phyloP scores from a whole-genome alignment of 2,329 filamentous ascomycete genomes.

The Juglanconis juglandina region DNA sequence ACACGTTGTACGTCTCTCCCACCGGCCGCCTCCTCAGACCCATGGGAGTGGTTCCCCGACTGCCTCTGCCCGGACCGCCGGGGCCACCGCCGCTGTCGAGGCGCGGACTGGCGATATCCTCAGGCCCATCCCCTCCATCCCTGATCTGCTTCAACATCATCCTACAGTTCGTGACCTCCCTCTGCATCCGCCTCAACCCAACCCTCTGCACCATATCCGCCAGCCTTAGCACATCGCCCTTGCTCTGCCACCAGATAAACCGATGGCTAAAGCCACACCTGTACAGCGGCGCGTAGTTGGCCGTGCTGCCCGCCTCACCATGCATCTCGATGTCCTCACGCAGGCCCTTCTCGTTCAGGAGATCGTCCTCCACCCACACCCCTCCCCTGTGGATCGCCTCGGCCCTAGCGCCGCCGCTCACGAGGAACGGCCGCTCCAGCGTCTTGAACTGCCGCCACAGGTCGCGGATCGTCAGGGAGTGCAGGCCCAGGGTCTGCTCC shows the following conservation, averaged over 20 bases:
- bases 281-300: constrained; percentile 16
- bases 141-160: constrained; percentile 20
- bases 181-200: constrained; percentile 20
- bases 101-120: not conserved
- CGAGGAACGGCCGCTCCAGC: constrained; percentile 21
- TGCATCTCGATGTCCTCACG: constrained; percentile 15
- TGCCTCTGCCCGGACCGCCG: not conserved
- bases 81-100: not conserved
- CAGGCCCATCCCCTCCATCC: constrained; percentile 1
- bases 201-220: constrained; percentile 18
- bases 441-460: constrained; percentile 21
- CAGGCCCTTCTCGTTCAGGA: constrained; percentile 10
- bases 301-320: constrained; percentile 9
- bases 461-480: constrained; percentile 20
- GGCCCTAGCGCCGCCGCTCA: constrained; percentile 8
- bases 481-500: constrained; percentile 21
- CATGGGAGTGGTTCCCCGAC: not conserved
- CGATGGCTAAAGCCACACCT: constrained; percentile 19
- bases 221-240: constrained; percentile 17
- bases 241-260: constrained; percentile 22
- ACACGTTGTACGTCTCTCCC: constrained; percentile 4
- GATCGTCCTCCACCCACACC: constrained; percentile 16
- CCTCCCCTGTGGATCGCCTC: constrained; percentile 16
- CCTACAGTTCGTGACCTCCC: constrained; percentile 19
- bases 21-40: constrained; percentile 5